Conservation (phyloP, 108 stramenopile genomes). For the Pseudonitzschia multistriata region DNA sequence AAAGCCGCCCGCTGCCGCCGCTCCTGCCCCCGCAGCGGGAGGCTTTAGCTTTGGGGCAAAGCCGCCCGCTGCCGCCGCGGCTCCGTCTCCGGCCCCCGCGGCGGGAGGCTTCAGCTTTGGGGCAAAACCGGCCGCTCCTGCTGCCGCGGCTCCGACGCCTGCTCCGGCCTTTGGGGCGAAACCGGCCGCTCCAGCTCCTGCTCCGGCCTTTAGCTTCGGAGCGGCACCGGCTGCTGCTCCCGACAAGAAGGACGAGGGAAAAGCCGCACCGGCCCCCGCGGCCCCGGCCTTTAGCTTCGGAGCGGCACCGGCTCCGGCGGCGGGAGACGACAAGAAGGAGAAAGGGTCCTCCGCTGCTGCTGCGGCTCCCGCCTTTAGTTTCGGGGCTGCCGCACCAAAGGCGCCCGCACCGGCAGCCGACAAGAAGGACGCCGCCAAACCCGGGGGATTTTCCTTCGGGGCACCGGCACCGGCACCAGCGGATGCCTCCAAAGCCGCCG, state of each 20-base stretch:
- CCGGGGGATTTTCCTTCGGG: background rate
- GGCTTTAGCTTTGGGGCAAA: background rate
- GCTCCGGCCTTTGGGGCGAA: constrained; percentile 12
- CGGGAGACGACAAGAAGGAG: background rate
- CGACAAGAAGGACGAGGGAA: background rate
- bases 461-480: constrained; percentile 9
- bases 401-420: constrained; percentile 13
- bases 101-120: background rate
- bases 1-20: background rate
- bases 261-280: constrained; percentile 8
- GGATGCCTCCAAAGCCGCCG: background rate
- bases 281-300: constrained; percentile 18
- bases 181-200: background rate
- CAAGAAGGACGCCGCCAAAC: background rate
- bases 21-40: constrained; percentile 16
- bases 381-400: constrained; percentile 24
- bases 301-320: constrained; percentile 19
- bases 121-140: background rate
- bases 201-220: constrained; percentile 9
- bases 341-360: background rate
- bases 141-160: background rate
- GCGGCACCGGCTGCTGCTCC: background rate
- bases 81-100: background rate
- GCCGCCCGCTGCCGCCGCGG: constrained; percentile 10
- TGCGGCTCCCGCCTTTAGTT: constrained; percentile 19